These are phyloP conservation scores for Arxiozyma slooffiae DNA, from an alignment of 1,139 yeast species.

Conservation along the genomic window DNA sequence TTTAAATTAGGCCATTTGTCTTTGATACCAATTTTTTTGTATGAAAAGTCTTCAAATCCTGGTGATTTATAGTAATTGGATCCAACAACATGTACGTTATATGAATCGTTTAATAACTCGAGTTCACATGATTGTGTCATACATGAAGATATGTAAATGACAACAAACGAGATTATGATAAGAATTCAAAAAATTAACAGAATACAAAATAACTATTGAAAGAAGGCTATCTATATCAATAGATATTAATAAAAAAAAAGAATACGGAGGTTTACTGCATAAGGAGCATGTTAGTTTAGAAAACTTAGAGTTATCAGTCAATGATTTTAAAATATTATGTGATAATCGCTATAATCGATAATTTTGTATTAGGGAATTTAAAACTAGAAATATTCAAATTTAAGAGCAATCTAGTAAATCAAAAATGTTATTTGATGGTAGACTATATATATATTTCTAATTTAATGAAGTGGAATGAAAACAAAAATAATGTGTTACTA, in stretches of 20 bases:
- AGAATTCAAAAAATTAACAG: constrained; percentile 21
- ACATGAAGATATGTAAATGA: constrained; percentile 30
- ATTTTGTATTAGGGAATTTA: constrained; percentile 4
- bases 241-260: constrained; percentile 8
- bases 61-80: constrained; percentile 34
- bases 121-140: constrained; percentile 59
- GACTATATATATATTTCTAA: constrained; percentile 73
- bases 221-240: constrained; percentile 8
- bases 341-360: neutral
- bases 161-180: constrained; percentile 14
- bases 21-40: constrained; percentile 68
- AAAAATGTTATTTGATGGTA: constrained; percentile 46
- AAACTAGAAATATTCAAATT: constrained; percentile 15
- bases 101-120: constrained; percentile 36
- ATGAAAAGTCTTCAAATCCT: constrained; percentile 54
- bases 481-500: constrained; percentile 50
- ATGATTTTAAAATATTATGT: constrained; percentile 19
- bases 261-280: constrained; percentile 16
- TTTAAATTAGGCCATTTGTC: constrained; percentile 55
- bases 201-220: constrained; percentile 20
- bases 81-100: constrained; percentile 27
- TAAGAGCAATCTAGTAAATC: constrained; percentile 19
- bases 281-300: constrained; percentile 24
- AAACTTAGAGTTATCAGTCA: constrained; percentile 35
- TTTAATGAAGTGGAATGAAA: constrained; percentile 70